Evolutionary conservation across 2,329 filamentous ascomycete species (phyloP).

Genomic region (Venturia nashicola): DNA sequence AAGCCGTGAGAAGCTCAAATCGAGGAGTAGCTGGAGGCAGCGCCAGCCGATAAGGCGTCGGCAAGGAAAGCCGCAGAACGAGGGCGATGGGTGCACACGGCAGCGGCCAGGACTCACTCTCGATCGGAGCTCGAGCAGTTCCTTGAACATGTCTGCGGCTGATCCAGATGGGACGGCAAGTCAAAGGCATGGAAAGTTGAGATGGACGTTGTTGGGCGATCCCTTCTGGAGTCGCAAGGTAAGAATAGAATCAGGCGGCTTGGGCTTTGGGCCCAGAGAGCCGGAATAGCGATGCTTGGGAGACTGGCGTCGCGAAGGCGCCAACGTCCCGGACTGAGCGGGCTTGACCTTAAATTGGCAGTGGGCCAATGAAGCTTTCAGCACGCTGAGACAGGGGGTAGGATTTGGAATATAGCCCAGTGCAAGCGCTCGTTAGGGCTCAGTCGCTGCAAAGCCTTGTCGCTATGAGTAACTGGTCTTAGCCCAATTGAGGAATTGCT

Average conservation of each 20-base stretch:
- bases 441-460: not conserved
- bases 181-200: not conserved
- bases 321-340: slow-evolving; percentile 2
- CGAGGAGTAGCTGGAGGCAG: not conserved
- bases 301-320: not conserved
- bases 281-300: not conserved
- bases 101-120: not conserved
- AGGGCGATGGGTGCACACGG: not conserved
- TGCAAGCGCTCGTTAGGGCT: not conserved
- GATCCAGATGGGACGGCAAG: not conserved
- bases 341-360: not conserved
- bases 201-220: not conserved
- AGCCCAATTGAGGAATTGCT: not conserved
- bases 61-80: not conserved
- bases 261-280: not conserved
- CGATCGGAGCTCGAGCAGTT: not conserved
- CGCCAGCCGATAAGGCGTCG: not conserved
- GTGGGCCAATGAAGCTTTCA: not conserved
- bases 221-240: not conserved
- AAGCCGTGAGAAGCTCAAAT: not conserved
- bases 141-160: not conserved
- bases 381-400: not conserved
- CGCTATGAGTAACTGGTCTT: not conserved
- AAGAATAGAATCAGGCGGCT: slow-evolving; percentile 3
- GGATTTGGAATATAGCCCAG: not conserved